These are phyloP conservation scores for Pilobolus umbonatus DNA, from an alignment of 192 early-diverging fungal genomes.

Conservation along the genomic window DNA sequence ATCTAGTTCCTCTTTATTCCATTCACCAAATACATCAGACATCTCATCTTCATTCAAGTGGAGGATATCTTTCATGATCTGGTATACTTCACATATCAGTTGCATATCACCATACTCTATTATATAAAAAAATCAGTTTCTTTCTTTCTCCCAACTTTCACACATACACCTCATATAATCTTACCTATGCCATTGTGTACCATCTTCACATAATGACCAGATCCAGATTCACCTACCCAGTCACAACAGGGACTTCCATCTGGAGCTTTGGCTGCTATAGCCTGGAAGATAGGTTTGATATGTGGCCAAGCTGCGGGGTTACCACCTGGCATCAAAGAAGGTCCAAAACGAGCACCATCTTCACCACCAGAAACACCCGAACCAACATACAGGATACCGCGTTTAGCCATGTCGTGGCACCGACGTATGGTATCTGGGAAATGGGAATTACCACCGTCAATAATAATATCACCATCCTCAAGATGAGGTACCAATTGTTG, in stretches of 20 bases:
- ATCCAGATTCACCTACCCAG: constrained; percentile 97
- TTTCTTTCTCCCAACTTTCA: neutral
- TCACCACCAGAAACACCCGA: constrained; percentile 99
- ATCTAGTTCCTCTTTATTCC: constrained; percentile 98
- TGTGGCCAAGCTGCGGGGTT: constrained; percentile 87
- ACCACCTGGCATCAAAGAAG: constrained; percentile 97
- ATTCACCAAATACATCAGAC: constrained; percentile 81
- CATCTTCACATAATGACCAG: constrained; percentile 99
- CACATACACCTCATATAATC: neutral
- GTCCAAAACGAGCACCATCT: constrained; percentile 95
- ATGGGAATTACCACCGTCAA: constrained; percentile 99
- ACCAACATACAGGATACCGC: constrained; percentile 93
- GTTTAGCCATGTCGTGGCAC: constrained; percentile 78
- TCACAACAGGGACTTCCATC: constrained; percentile 93
- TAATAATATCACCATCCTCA: constrained; percentile 90
- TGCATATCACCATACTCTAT: constrained; percentile 98
- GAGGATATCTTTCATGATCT: constrained; percentile 85
- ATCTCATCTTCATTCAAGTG: constrained; percentile 81
- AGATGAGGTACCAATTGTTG: constrained; percentile 82
- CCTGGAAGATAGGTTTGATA: constrained; percentile 96
- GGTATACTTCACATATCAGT: constrained; percentile 94
- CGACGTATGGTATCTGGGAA: constrained; percentile 94
- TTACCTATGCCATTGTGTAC: constrained; percentile 96
- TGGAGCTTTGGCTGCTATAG: constrained; percentile 84
- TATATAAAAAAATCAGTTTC: neutral